A percentile compares a stretch with the other conserved stretches of the same genome.
Conservation (phyloP, 441 rosid genomes). For the Theobroma grandiflorum region DNA sequence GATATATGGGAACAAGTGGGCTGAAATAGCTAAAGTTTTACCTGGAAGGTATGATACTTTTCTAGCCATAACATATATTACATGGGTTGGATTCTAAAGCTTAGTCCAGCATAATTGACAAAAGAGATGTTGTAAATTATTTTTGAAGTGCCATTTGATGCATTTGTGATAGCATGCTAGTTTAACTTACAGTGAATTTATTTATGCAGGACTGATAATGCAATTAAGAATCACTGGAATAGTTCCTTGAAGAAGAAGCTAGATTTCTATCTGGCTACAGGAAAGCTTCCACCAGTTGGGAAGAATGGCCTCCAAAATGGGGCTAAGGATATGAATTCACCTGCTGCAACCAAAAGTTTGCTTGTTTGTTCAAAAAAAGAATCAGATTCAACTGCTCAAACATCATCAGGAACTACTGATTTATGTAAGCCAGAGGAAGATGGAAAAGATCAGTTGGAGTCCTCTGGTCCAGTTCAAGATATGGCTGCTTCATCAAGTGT, state of each 20-base stretch:
- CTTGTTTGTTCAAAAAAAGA: conserved; percentile 47
- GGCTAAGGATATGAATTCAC: conserved; percentile 41
- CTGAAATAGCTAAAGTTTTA: conserved; percentile 94
- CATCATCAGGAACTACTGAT: conserved; percentile 57
- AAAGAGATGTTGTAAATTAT: not conserved
- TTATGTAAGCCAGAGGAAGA: conserved; percentile 55
- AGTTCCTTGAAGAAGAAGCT: conserved; percentile 95
- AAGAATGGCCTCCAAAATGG: conserved; percentile 57
- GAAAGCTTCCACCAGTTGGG: conserved; percentile 71
- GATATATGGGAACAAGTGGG: conserved; percentile 92
- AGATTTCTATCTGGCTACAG: conserved; percentile 74
- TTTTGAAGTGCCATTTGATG: conserved; percentile 11
- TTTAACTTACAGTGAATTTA: not conserved
- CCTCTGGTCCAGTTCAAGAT: conserved; percentile 46
- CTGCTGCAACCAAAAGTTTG: conserved; percentile 41
- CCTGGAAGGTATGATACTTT: conserved; percentile 81
- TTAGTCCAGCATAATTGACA: not conserved
- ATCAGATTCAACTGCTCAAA: conserved; percentile 59
- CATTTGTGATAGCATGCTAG: not conserved
- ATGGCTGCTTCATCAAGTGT: conserved; percentile 54
- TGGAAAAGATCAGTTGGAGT: conserved; percentile 55
- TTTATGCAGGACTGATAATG: conserved; percentile 85
- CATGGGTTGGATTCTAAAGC: not conserved
- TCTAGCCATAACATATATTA: not conserved
- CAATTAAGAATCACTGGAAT: conserved; percentile 99